Evolutionary conservation across 1,139 yeast genomes (phyloP).

Genomic region (Martiniozyma asiatica): DNA sequence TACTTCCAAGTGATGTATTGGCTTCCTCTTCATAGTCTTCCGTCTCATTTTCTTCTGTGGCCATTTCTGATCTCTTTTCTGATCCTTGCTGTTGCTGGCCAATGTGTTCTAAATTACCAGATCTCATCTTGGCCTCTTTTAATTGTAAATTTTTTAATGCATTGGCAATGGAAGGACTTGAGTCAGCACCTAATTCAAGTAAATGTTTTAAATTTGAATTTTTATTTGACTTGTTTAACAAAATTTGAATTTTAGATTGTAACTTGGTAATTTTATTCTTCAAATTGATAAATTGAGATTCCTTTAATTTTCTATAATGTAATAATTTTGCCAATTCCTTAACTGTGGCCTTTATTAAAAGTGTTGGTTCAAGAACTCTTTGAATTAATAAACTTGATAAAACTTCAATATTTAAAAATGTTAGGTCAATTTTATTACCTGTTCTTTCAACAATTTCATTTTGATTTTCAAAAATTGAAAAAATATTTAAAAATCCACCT

Average conservation of each 20-base stretch:
- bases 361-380: conserved; percentile 23
- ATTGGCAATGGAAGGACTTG: conserved; percentile 13
- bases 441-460: conserved; percentile 21
- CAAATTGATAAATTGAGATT: conserved; percentile 21
- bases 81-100: conserved; percentile 9
- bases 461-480: conserved; percentile 22
- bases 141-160: conserved; percentile 11
- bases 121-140: conserved; percentile 1
- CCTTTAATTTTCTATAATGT: conserved; percentile 23
- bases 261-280: conserved; percentile 18
- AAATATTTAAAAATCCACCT: conserved; percentile 26
- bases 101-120: conserved; percentile 5
- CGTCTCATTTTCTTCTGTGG: no score
- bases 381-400: conserved; percentile 19
- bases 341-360: conserved; percentile 20
- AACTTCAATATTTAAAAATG: conserved; percentile 23
- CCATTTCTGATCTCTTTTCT: neutral
- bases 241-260: conserved; percentile 16
- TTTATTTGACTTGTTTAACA: conserved; percentile 15
- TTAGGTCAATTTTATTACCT: conserved; percentile 25
- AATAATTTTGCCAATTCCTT: conserved; percentile 17
- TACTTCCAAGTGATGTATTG: neutral
- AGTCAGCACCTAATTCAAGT: conserved; percentile 1
- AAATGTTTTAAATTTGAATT: conserved; percentile 16
- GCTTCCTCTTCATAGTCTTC: neutral